Evolutionary conservation across 164 flowering plant species (phyloP).

Genomic region (Amborella trichopoda): DNA sequence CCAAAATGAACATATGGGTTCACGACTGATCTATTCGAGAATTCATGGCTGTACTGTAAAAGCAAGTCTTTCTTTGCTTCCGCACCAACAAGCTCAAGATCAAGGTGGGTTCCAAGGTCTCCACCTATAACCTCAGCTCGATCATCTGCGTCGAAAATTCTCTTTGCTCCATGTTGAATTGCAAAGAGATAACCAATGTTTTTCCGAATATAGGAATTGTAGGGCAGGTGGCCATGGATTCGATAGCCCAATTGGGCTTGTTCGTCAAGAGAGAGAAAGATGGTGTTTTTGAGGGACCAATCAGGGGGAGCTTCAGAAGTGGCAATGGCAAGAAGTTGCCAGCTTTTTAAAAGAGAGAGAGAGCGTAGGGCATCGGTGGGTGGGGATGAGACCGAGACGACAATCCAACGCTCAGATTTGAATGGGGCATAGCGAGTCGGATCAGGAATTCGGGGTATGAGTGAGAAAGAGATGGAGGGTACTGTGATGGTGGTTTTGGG

Average conservation of each 20-base stretch:
- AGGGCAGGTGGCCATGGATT: constrained; percentile 65
- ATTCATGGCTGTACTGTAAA: constrained; percentile 80
- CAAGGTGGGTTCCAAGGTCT: constrained; percentile 87
- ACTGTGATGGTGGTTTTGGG: constrained; percentile 23
- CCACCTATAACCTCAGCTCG: constrained; percentile 73
- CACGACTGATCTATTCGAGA: constrained; percentile 67
- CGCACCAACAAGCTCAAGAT: constrained; percentile 75
- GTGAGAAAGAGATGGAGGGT: constrained; percentile 46
- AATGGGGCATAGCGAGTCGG: constrained; percentile 48
- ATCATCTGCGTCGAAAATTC: constrained; percentile 85
- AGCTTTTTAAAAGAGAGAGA: constrained; percentile 61
- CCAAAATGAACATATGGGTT: constrained; percentile 97
- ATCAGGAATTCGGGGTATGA: constrained; percentile 34
- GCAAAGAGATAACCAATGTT: constrained; percentile 86
- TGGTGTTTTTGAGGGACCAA: constrained; percentile 84
- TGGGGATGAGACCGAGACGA: constrained; percentile 60
- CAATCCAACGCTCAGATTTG: constrained; percentile 74
- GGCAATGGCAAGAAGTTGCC: constrained; percentile 90
- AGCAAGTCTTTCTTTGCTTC: constrained; percentile 62
- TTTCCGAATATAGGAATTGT: constrained; percentile 80
- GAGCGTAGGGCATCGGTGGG: constrained; percentile 52
- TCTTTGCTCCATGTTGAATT: constrained; percentile 93
- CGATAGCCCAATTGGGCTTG: constrained; percentile 75
- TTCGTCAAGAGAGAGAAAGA: constrained; percentile 65
- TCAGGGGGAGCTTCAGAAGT: constrained; percentile 66